These are phyloP conservation scores for Fraxinus greggii DNA, from an alignment of 305 asterid species.

Conservation along the genomic window DNA sequence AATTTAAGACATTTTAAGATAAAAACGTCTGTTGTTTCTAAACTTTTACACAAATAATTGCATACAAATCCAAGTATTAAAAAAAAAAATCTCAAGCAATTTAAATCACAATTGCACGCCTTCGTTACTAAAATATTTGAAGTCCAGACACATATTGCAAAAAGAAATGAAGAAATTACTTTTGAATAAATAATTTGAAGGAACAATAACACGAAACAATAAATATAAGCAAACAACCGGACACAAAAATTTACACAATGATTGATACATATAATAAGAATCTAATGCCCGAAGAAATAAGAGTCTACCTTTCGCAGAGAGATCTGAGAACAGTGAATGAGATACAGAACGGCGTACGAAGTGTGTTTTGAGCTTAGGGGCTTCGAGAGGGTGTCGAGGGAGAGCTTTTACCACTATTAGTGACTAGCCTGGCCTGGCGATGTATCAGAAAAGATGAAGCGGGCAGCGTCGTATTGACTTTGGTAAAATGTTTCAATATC, in stretches of 20 bases:
- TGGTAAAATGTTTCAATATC: neutral
- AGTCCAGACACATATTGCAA: neutral
- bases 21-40: neutral
- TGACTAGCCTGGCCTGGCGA: neutral
- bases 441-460: neutral
- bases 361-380: neutral
- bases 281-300: neutral
- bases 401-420: neutral
- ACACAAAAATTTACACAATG: neutral
- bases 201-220: neutral
- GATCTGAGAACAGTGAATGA: neutral
- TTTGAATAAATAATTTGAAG: neutral
- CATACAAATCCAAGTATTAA: neutral
- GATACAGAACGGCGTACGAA: neutral
- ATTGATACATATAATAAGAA: neutral
- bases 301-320: neutral
- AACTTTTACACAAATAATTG: neutral
- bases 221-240: neutral
- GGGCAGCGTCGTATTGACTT: neutral
- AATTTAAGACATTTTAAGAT: neutral
- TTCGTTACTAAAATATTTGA: neutral
- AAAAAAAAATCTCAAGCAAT: neutral
- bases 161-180: neutral
- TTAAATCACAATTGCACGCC: neutral
- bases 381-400: neutral